These are phyloP conservation scores for Echeveria elegans DNA, from an alignment of 164 flowering plant species.

Conservation along the genomic window DNA sequence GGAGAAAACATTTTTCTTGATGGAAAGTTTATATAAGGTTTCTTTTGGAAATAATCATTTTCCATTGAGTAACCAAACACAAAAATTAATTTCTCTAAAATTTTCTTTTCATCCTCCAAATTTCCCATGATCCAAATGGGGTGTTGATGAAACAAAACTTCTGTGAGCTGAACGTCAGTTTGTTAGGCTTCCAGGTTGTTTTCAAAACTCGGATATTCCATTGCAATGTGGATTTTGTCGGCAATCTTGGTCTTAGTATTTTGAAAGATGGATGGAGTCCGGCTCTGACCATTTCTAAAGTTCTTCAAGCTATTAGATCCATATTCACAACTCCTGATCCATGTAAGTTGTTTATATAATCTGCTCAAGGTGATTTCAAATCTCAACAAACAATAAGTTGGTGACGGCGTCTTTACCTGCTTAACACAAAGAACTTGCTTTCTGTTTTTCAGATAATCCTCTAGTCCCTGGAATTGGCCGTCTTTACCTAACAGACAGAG, in stretches of 20 bases:
- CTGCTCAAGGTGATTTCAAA: background rate
- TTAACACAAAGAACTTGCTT: background rate
- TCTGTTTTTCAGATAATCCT: slow-evolving; percentile 54
- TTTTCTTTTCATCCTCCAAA: too few relatives aligned
- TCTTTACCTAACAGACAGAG: slow-evolving; percentile 60
- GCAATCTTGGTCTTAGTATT: slow-evolving; percentile 67
- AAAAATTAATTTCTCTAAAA: too few relatives aligned
- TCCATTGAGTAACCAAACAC: too few relatives aligned
- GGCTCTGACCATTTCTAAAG: slow-evolving; percentile 84
- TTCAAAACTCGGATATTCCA: slow-evolving; percentile 90
- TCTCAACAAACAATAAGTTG: background rate
- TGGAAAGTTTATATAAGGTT: too few relatives aligned
- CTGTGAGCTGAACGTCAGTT: slow-evolving; percentile 7
- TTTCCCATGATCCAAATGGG: too few relatives aligned
- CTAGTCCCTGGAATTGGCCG: slow-evolving; percentile 59
- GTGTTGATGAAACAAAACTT: background rate
- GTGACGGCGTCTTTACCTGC: background rate
- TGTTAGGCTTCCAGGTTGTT: slow-evolving; percentile 53
- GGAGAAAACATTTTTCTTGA: too few relatives aligned
- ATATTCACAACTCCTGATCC: slow-evolving; percentile 71
- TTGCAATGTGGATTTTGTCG: slow-evolving; percentile 80
- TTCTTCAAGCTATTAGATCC: slow-evolving; percentile 69
- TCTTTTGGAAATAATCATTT: too few relatives aligned
- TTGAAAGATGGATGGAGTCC: slow-evolving; percentile 92
- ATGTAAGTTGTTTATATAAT: slow-evolving; percentile 39